A percentile compares a stretch with the other conserved stretches of the same genome.
Evolutionary conservation across 179 eudicot species (phyloP).

Genomic region (Pouteria campechiana): DNA sequence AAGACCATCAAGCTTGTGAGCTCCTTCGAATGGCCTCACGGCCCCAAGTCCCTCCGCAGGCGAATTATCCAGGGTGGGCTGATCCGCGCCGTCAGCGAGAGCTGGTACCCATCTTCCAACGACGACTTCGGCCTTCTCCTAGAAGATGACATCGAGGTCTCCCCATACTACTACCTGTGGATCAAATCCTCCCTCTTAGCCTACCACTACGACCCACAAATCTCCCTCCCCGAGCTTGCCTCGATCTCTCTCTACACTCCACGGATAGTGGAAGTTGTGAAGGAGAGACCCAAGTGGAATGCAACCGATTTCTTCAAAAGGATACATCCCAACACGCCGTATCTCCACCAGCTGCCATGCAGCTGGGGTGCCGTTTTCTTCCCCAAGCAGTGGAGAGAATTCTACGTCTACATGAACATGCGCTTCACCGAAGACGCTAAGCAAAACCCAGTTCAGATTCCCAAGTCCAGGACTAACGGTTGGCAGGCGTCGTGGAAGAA

Average conservation of each 20-base stretch:
- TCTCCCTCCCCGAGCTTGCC: slow-evolving; percentile 73
- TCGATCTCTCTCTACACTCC: slow-evolving; percentile 90
- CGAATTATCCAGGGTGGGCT: slow-evolving; percentile 94
- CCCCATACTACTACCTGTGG: slow-evolving; percentile 91
- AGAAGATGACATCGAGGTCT: slow-evolving; percentile 93
- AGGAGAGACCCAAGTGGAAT: slow-evolving; percentile 92
- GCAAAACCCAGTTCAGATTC: slow-evolving; percentile 86
- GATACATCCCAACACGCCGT: slow-evolving; percentile 93
- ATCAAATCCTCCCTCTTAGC: slow-evolving; percentile 70
- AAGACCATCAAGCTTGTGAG: slow-evolving; percentile 46
- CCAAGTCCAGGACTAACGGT: slow-evolving; percentile 83
- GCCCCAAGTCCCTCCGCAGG: slow-evolving; percentile 53
- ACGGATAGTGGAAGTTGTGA: slow-evolving; percentile 80
- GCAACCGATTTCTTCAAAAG: slow-evolving; percentile 63
- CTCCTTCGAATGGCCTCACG: slow-evolving; percentile 76
- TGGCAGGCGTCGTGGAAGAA: slow-evolving; percentile 99
- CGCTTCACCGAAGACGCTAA: slow-evolving; percentile 86
- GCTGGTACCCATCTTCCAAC: slow-evolving; percentile 91
- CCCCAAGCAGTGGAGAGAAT: slow-evolving; percentile 94
- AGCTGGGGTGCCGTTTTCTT: slow-evolving; percentile 97
- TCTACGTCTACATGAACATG: slow-evolving; percentile 97
- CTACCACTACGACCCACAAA: slow-evolving; percentile 86
- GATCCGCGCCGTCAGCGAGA: slow-evolving; percentile 88
- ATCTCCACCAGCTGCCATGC: slow-evolving; percentile 86
- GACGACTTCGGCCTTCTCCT: slow-evolving; percentile 78